Conservation (phyloP, 2,329 filamentous ascomycete species). For the Grosmannia clavigera region DNA sequence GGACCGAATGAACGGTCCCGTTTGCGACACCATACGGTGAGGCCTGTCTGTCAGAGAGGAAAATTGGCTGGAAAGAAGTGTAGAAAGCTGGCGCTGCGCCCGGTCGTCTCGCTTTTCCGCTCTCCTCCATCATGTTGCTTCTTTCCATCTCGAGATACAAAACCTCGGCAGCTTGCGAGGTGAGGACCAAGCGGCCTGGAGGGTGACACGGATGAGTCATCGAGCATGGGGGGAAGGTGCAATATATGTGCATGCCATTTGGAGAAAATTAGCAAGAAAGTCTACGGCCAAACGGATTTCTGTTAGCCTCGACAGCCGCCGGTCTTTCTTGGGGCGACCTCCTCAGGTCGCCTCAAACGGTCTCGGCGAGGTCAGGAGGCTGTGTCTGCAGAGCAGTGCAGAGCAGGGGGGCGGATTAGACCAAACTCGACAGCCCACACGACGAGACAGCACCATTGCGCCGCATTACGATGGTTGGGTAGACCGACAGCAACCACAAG, state of each 20-base stretch:
- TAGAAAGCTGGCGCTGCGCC: neutral
- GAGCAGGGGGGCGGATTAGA: neutral
- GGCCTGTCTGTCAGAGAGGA: neutral
- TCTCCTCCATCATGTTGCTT: neutral
- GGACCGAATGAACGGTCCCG: neutral
- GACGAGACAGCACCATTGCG: neutral
- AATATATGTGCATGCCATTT: neutral
- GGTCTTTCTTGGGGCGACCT: neutral
- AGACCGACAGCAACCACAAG: neutral
- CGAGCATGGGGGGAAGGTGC: neutral
- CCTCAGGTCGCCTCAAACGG: neutral
- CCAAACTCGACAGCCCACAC: neutral
- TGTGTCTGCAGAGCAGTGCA: neutral
- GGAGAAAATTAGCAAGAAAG: neutral
- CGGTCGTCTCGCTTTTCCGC: neutral
- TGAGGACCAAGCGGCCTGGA: neutral
- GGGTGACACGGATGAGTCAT: neutral
- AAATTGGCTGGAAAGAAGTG: neutral
- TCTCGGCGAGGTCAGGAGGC: neutral
- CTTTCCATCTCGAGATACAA: neutral
- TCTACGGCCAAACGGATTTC: neutral
- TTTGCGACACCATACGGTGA: neutral
- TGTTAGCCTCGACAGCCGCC: neutral
- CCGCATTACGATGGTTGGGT: neutral
- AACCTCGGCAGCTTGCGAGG: neutral